phyloP scores from a whole-genome alignment of 2,329 filamentous ascomycete genomes.

The Aaosphaeria arxii region DNA sequence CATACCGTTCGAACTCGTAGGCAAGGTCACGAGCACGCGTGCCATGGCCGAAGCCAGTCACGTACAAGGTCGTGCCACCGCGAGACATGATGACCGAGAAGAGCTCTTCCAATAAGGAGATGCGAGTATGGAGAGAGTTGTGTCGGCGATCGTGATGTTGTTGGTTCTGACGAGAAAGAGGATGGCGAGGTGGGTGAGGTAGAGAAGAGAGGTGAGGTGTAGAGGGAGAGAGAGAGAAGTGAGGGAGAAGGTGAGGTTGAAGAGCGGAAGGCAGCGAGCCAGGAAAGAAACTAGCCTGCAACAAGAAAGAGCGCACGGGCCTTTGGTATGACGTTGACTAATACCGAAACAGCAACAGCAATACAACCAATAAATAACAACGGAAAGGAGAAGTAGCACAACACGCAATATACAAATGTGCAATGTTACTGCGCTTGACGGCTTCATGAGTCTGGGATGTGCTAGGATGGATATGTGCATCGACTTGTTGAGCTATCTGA shows the following conservation, averaged over 20 bases:
- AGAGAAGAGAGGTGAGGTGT: neutral
- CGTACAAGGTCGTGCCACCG: conserved; percentile 90
- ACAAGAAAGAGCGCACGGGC: no score
- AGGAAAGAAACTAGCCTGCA: no score
- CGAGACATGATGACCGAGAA: conserved; percentile 69
- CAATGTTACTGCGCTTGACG: no score
- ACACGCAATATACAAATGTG: no score
- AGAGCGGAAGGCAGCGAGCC: neutral
- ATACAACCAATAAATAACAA: no score
- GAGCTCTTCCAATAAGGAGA: neutral
- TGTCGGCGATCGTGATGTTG: no score
- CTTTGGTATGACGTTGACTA: no score
- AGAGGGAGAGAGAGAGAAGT: neutral
- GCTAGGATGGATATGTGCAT: no score
- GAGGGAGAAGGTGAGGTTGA: neutral
- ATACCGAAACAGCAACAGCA: no score
- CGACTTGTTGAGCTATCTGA: no score
- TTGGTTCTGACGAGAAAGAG: neutral
- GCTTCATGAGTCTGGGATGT: no score
- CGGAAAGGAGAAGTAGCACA: no score
- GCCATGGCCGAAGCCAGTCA: conserved; percentile 98
- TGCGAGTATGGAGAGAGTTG: neutral
- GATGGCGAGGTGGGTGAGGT: neutral
- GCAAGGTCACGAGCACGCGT: conserved; percentile 98
- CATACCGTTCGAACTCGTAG: conserved; percentile 99